Evolutionary conservation across 148 eudicot species (phyloP).

Genomic region (Mesembryanthemum crystallinum): DNA sequence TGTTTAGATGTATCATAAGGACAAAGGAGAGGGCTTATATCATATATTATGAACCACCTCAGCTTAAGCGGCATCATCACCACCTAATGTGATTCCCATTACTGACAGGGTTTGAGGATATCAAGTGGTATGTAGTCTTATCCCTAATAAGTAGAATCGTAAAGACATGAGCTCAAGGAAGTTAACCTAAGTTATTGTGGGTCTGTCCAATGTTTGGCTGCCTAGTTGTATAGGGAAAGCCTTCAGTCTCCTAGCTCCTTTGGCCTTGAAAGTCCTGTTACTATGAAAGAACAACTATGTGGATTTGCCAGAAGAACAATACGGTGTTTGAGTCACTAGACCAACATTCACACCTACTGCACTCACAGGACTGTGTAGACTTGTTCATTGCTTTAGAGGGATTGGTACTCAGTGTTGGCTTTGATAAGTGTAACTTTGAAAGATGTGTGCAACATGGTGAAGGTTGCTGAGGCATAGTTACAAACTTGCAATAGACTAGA

Average conservation of each 20-base stretch:
- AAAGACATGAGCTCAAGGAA: background rate
- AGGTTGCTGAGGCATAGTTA: background rate
- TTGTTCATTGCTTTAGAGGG: no score
- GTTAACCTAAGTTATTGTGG: background rate
- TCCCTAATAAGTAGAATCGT: background rate
- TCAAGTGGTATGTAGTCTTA: background rate
- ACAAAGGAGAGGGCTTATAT: no score
- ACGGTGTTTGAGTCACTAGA: background rate
- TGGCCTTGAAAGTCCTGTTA: background rate
- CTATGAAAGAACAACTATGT: background rate
- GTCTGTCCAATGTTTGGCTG: background rate
- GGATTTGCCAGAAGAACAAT: background rate
- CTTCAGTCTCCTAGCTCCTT: background rate
- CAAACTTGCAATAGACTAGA: no score
- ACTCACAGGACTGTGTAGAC: background rate
- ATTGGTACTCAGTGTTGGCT: slow-evolving; percentile 1
- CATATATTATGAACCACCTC: background rate
- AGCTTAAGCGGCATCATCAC: background rate
- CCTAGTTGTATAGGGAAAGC: background rate
- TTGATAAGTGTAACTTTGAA: background rate
- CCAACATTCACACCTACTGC: background rate
- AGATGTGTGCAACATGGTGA: background rate
- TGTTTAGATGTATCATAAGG: no score
- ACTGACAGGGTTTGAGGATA: background rate
- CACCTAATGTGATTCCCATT: background rate